These are phyloP conservation scores for Scheffersomyces segobiensis DNA, from an alignment of 1,139 yeast species.

Conservation along the genomic window DNA sequence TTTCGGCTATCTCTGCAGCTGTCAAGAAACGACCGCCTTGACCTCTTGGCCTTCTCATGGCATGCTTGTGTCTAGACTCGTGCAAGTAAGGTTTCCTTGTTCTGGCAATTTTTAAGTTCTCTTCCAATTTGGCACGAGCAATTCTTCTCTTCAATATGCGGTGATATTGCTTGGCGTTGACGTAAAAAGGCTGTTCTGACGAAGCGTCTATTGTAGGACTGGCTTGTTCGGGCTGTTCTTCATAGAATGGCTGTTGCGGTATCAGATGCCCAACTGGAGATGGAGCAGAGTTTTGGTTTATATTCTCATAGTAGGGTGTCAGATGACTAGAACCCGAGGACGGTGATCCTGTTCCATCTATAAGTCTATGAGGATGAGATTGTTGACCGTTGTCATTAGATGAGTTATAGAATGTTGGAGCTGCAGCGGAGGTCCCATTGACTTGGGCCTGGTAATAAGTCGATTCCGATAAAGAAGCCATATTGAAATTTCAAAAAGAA, in stretches of 20 bases:
- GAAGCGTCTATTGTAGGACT: constrained; percentile 13
- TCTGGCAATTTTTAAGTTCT: constrained; percentile 79
- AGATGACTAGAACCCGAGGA: constrained; percentile 10
- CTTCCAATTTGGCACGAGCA: constrained; percentile 93
- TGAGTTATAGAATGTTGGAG: constrained; percentile 26
- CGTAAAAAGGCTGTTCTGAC: constrained; percentile 89
- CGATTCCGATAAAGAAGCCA: background rate
- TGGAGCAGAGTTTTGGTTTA: constrained; percentile 4
- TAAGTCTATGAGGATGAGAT: constrained; percentile 3
- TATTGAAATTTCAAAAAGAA: background rate
- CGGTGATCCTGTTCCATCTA: constrained; percentile 9
- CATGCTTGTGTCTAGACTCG: constrained; percentile 97
- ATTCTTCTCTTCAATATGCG: constrained; percentile 89
- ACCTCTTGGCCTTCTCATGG: constrained; percentile 98
- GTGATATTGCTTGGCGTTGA: constrained; percentile 96
- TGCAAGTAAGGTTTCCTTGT: constrained; percentile 94
- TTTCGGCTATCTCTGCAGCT: constrained; percentile 93
- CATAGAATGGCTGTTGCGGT: constrained; percentile 8
- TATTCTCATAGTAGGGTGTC: constrained; percentile 14
- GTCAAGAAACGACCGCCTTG: constrained; percentile 97
- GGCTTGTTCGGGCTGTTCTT: constrained; percentile 8
- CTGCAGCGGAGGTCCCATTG: background rate
- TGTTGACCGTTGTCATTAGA: constrained; percentile 15
- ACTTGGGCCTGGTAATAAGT: constrained; percentile 34
- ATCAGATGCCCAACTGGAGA: constrained; percentile 7